phyloP scores from a whole-genome alignment of 306 rosid species.

The Argentina anserina region DNA sequence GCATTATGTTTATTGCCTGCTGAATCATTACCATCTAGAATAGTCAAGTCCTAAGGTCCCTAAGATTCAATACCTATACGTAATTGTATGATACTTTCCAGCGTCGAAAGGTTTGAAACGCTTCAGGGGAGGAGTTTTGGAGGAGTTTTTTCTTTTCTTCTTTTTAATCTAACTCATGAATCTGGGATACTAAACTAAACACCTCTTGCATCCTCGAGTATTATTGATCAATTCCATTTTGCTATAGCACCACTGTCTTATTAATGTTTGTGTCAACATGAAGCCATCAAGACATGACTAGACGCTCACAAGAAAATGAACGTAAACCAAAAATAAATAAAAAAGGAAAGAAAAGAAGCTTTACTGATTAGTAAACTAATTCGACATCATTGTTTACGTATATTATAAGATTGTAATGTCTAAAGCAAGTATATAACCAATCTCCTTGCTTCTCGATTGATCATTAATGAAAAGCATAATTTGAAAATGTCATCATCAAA shows the following conservation, averaged over 20 bases:
- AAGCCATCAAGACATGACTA: not conserved
- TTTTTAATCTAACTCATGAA: not conserved
- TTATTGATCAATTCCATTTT: not conserved
- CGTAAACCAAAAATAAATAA: not conserved
- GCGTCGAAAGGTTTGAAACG: not conserved
- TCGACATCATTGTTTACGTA: not conserved
- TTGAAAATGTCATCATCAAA: not conserved
- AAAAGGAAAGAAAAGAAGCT: not conserved
- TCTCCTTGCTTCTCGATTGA: not conserved
- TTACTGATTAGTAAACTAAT: not conserved
- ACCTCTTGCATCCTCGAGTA: not conserved
- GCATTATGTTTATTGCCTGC: not conserved
- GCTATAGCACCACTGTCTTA: not conserved
- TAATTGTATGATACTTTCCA: not conserved
- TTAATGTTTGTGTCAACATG: not conserved
- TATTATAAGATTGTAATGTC: not conserved
- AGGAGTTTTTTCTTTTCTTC: not conserved
- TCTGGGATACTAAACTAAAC: not conserved
- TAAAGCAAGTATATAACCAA: not conserved
- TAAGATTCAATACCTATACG: not conserved
- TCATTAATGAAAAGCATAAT: not conserved
- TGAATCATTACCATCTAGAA: not conserved
- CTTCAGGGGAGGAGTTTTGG: not conserved
- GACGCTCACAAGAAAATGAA: not conserved
- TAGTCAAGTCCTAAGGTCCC: not conserved